Evolutionary conservation across 768 basidiomycete species (phyloP), one percentile per base, ranked within the genome.

Genomic region (Suillus paluster): DNA sequence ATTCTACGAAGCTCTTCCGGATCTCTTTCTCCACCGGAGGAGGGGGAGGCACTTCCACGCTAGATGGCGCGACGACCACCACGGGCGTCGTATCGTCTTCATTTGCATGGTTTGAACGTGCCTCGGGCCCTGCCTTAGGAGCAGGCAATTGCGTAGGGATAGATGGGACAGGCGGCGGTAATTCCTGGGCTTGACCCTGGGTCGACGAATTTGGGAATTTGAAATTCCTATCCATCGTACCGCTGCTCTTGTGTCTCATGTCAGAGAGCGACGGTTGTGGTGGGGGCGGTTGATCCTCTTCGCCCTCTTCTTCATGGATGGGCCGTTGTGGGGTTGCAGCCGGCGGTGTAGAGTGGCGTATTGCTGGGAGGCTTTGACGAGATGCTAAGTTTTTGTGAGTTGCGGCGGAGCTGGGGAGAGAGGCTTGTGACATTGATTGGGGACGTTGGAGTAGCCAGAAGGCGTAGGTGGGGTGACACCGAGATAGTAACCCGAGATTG

Each of bases 401-500:
- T 7, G 68, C 57, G 36, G 80, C 73, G 5, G 85, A 74, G 19
- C 80, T 79, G 1, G 83, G 79, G 1, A 86, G 75, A 30, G 82
- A 79, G 3, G 85, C 83, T 73, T 90, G 88, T 0, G 91, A 92
- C 86, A 93, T 90, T 23, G 91, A 92, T 63, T 90, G 88, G 0
- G 89, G 86, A 5, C 90, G 83, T 54, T 79, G 76, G 4, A 56
- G 59, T 74, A 74, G 49, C 67, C 74, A 3, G 86, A 73, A 0
- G 85, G 81, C 8, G 82, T 74, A 2, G 78, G 75, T 0, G 84
- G 82, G n/a, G 79, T 84, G 15, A 86, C 82, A 21, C 91, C 91
- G n/a, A 94, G 86, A 69, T 94, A 94, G 71, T 86, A 94, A 19
- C 83, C 79, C 1, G 89, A 85, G 62, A 95, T 95, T 6, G 94